A percentile compares a stretch with the other conserved stretches of the same genome.
These are phyloP conservation scores for Phytophthora lateralis DNA, from an alignment of 352 stramenopile genomes.

Conservation along the genomic window DNA sequence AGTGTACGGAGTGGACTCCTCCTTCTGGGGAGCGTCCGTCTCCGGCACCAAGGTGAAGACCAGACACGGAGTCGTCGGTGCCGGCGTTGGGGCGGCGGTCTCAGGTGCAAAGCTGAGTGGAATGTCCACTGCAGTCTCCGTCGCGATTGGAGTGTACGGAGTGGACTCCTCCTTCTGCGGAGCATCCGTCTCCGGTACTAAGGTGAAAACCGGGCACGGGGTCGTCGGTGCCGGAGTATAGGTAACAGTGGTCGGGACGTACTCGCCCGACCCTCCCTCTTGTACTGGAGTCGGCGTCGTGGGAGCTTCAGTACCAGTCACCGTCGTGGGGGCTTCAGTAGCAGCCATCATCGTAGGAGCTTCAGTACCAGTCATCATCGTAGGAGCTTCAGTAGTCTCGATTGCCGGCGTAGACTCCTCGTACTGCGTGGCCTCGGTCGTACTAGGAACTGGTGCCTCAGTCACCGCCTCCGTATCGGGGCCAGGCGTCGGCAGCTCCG, in stretches of 20 bases:
- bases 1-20: conserved; percentile 10
- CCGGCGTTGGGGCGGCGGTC: conserved; percentile 5
- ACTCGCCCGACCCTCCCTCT: conserved; percentile 1
- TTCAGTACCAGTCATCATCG: background rate
- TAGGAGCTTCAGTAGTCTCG: conserved; percentile 1
- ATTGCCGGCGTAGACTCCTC: background rate
- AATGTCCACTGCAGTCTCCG: conserved; percentile 5
- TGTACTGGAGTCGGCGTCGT: conserved; percentile 1
- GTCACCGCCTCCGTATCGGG: conserved; percentile 5
- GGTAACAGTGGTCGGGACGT: background rate
- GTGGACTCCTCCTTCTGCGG: conserved; percentile 2
- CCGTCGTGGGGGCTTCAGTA: background rate
- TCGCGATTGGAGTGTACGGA: conserved; percentile 9
- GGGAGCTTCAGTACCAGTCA: background rate
- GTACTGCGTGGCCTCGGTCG: background rate
- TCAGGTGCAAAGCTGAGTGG: conserved; percentile 4
- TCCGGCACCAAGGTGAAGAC: conserved; percentile 18
- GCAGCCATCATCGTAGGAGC: background rate
- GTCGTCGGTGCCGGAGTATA: conserved; percentile 3
- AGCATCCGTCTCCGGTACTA: conserved; percentile 20
- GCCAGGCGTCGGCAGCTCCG: conserved; percentile 11
- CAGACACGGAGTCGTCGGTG: conserved; percentile 17
- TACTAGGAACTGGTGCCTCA: background rate
- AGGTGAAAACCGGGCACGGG: conserved; percentile 20
- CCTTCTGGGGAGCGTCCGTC: conserved; percentile 8